Percentiles rank a stretch among this genome's conserved stretches.
phyloP scores from a whole-genome alignment of 192 early-diverging fungal genomes.

The Coemansia sp. region DNA sequence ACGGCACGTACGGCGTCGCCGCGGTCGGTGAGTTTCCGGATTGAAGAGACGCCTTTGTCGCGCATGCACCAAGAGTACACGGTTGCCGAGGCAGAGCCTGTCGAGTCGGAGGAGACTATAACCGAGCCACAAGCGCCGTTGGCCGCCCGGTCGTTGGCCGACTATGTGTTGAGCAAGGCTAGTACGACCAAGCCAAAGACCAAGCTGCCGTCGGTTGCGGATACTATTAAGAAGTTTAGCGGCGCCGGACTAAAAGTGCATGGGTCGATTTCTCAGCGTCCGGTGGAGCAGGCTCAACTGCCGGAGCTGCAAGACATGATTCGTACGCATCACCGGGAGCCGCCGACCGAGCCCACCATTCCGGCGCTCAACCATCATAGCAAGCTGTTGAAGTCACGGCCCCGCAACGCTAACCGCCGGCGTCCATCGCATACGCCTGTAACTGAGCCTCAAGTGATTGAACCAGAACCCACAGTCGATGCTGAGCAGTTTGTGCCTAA shows the following conservation, averaged over 20 bases:
- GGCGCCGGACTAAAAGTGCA: slow-evolving; percentile 3
- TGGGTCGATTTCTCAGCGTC: neutral
- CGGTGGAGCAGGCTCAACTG: slow-evolving; percentile 11
- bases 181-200: slow-evolving; percentile 8
- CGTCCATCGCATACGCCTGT: slow-evolving; percentile 20
- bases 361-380: slow-evolving; percentile 48
- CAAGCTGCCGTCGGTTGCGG: slow-evolving; percentile 40
- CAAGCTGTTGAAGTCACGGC: slow-evolving; percentile 46
- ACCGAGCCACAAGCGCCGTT: neutral
- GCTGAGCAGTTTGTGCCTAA: slow-evolving; percentile 25
- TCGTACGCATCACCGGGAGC: slow-evolving; percentile 47
- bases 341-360: slow-evolving; percentile 43
- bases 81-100: neutral
- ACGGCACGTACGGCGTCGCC: slow-evolving; percentile 32
- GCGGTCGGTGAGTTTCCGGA: slow-evolving; percentile 47
- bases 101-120: neutral
- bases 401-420: slow-evolving; percentile 45
- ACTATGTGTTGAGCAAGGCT: slow-evolving; percentile 52
- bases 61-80: slow-evolving; percentile 4
- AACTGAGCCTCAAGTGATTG: neutral
- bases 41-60: slow-evolving; percentile 31
- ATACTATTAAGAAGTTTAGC: slow-evolving; percentile 52
- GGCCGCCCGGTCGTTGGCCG: slow-evolving; percentile 33
- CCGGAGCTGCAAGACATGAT: slow-evolving; percentile 46
- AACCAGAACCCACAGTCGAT: neutral